Evolutionary conservation across 495 filamentous ascomycete genomes (phyloP).

Genomic region (Annulohypoxylon nitens): DNA sequence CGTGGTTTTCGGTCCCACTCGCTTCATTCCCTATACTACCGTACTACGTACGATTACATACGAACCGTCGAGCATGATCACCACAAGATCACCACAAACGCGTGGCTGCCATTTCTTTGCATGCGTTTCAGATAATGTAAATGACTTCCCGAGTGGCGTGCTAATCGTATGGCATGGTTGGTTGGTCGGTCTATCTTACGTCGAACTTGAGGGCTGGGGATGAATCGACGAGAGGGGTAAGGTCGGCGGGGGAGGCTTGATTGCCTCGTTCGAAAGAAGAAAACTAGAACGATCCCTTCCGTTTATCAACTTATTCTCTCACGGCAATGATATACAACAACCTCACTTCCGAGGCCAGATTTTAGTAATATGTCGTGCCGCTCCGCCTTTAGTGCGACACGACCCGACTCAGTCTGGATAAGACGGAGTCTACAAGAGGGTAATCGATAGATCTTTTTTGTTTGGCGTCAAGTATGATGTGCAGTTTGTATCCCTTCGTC

Average conservation of each 20-base stretch:
- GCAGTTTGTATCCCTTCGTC: constrained; percentile 31
- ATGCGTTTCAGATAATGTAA: constrained; percentile 41
- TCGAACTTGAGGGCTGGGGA: constrained; percentile 20
- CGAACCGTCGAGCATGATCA: constrained; percentile 28
- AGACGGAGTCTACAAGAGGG: constrained; percentile 21
- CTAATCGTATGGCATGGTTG: constrained; percentile 17
- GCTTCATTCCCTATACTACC: constrained; percentile 8
- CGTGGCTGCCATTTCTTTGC: constrained; percentile 37
- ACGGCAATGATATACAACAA: constrained; percentile 34
- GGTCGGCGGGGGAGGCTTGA: constrained; percentile 14
- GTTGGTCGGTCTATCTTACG: constrained; percentile 18
- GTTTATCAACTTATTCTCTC: constrained; percentile 35
- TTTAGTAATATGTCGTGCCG: constrained; percentile 31
- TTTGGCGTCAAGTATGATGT: constrained; percentile 43
- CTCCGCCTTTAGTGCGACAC: constrained; percentile 36
- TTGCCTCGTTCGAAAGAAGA: constrained; percentile 28
- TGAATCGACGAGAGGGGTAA: constrained; percentile 40
- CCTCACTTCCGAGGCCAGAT: constrained; percentile 10
- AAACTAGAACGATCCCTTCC: constrained; percentile 27
- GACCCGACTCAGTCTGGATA: constrained; percentile 28
- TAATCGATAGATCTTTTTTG: constrained; percentile 31
- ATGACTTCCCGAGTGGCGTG: constrained; percentile 26
- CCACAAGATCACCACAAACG: constrained; percentile 26
- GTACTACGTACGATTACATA: constrained; percentile 21
- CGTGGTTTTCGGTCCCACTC: constrained; percentile 25